Evolutionary conservation across 176 grass and related monocot species (phyloP).

Genomic region (Saccharum spontaneum): DNA sequence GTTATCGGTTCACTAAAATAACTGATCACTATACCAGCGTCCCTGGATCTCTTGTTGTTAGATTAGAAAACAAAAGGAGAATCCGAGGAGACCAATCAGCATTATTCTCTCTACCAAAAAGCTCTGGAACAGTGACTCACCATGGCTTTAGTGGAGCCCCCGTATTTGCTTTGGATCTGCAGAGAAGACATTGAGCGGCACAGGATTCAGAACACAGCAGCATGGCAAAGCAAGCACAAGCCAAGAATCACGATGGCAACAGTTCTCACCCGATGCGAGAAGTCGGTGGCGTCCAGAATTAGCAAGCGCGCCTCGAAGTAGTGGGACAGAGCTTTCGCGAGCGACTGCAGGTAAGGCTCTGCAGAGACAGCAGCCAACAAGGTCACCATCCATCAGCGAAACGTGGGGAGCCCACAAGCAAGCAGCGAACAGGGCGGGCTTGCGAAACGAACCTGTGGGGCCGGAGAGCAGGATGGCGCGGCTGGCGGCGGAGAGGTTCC

Average conservation of each 20-base stretch:
- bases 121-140: conserved; percentile 15
- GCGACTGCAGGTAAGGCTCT: conserved; percentile 92
- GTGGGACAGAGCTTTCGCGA: conserved; percentile 76
- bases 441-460: conserved; percentile 56
- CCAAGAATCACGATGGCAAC: neutral
- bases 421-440: neutral
- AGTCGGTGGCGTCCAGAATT: conserved; percentile 77
- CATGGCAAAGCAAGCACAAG: neutral
- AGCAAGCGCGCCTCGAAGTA: conserved; percentile 68
- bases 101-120: neutral
- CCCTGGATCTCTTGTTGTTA: neutral
- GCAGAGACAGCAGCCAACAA: conserved; percentile 6
- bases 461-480: conserved; percentile 85
- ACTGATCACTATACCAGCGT: neutral
- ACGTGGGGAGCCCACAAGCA: neutral
- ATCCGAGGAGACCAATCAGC: neutral
- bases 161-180: conserved; percentile 97
- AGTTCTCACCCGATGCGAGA: conserved; percentile 68
- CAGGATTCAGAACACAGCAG: conserved; percentile 17
- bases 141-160: conserved; percentile 53
- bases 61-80: neutral
- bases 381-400: neutral
- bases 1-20: neutral
- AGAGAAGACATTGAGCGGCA: neutral
- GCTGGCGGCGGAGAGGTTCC: conserved; percentile 86